Conservation (phyloP, 2,329 filamentous ascomycete species). For the Ceratocystis colombiana region DNA sequence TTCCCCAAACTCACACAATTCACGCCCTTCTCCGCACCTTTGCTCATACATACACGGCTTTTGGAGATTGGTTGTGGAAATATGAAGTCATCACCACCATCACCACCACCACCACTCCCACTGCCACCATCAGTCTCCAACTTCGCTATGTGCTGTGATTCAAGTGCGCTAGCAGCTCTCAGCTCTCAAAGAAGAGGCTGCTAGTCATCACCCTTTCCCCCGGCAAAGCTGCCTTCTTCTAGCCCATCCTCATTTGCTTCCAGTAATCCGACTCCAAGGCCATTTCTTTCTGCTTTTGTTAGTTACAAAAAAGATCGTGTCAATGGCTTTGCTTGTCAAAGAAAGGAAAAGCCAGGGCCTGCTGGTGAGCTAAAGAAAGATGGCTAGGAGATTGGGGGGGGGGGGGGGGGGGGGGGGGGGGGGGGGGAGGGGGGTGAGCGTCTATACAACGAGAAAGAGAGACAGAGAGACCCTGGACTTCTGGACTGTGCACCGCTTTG, state of each 20-base stretch:
- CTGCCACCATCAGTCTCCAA: too few species aligned
- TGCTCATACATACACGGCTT: background rate
- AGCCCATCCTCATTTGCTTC: background rate
- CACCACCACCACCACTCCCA: too few species aligned
- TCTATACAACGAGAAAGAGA: background rate
- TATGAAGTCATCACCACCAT: background rate
- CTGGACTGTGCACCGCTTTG: conserved; percentile 3
- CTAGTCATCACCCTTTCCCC: too few species aligned
- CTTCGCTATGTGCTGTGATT: too few species aligned
- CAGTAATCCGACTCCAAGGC: background rate
- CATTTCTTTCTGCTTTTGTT: background rate
- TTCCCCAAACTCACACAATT: background rate
- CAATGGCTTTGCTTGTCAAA: background rate
- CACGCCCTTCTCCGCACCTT: background rate
- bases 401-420: background rate
- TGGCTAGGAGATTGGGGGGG: background rate
- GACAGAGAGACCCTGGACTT: background rate
- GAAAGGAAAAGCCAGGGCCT: background rate
- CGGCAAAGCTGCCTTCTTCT: background rate
- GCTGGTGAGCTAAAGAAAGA: background rate
- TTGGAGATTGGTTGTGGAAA: background rate
- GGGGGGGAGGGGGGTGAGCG: background rate
- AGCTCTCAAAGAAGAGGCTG: too few species aligned
- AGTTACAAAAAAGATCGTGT: conserved; percentile 12
- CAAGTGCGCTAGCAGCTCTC: too few species aligned